Evolutionary conservation across 805 yeast species (phyloP).

Genomic region (Metschnikowia drakensbergensis): DNA sequence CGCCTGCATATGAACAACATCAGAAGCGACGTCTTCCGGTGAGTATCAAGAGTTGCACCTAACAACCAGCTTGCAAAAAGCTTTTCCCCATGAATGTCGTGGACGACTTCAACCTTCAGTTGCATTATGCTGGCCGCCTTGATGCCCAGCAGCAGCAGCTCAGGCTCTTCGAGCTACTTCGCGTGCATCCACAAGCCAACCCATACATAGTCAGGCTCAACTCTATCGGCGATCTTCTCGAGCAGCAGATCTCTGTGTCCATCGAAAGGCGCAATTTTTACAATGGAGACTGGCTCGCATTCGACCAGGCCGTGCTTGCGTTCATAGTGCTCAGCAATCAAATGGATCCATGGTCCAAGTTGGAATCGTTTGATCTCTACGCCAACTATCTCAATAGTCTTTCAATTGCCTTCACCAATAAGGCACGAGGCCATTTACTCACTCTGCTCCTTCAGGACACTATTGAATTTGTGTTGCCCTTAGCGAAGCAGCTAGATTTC

Average conservation of each 20-base stretch:
- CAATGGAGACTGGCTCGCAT: slow-evolving; percentile 43
- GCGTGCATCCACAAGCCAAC: slow-evolving; percentile 25
- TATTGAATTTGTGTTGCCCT: slow-evolving; percentile 40
- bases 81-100: slow-evolving; percentile 18
- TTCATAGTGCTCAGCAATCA: slow-evolving; percentile 49
- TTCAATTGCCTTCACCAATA: slow-evolving; percentile 48
- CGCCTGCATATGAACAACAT: slow-evolving; percentile 1
- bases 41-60: neutral
- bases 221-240: slow-evolving; percentile 15
- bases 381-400: slow-evolving; percentile 45
- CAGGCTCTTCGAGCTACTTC: slow-evolving; percentile 21
- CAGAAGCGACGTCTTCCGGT: neutral
- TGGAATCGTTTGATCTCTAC: slow-evolving; percentile 53
- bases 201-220: slow-evolving; percentile 26
- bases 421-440: slow-evolving; percentile 36
- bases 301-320: slow-evolving; percentile 41
- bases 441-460: slow-evolving; percentile 34
- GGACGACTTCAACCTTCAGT: slow-evolving; percentile 25
- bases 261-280: slow-evolving; percentile 24
- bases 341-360: slow-evolving; percentile 49
- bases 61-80: neutral
- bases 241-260: slow-evolving; percentile 15
- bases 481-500: slow-evolving; percentile 38
- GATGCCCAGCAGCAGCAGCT: slow-evolving; percentile 21
- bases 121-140: slow-evolving; percentile 26